phyloP scores from a whole-genome alignment of 805 yeast species.

The Candida boidinii region DNA sequence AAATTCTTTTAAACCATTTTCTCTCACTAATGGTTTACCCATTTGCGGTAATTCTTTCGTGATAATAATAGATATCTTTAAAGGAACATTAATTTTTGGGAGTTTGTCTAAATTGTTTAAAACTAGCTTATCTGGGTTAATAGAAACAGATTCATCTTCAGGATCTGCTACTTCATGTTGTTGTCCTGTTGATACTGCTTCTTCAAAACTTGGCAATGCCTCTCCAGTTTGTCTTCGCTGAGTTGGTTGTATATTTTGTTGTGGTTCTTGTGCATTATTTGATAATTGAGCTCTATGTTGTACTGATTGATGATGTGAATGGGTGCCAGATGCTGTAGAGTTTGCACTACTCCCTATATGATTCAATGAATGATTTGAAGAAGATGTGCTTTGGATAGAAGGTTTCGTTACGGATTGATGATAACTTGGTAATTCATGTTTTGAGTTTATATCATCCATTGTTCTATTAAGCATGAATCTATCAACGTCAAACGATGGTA shows the following conservation, averaged over 20 bases:
- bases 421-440: not conserved
- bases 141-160: conserved; percentile 2
- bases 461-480: conserved; percentile 27
- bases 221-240: too few species aligned
- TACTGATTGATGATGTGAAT: too few species aligned
- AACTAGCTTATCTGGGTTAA: conserved; percentile 14
- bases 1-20: conserved; percentile 39
- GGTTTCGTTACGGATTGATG: not conserved
- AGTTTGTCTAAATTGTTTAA: conserved; percentile 20
- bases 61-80: conserved; percentile 20
- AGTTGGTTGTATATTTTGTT: too few species aligned
- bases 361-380: too few species aligned
- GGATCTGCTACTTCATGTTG: not conserved
- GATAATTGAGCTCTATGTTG: not conserved
- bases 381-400: too few species aligned
- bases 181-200: not conserved
- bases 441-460: not conserved
- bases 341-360: too few species aligned
- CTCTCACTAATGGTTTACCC: conserved; percentile 15
- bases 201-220: too few species aligned
- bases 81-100: conserved; percentile 16
- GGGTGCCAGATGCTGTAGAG: too few species aligned
- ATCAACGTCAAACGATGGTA: conserved; percentile 68
- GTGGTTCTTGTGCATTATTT: not conserved
- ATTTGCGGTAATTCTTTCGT: conserved; percentile 32